Evolutionary conservation across 441 rosid genomes (phyloP).

Genomic region (Theobroma grandiflorum): DNA sequence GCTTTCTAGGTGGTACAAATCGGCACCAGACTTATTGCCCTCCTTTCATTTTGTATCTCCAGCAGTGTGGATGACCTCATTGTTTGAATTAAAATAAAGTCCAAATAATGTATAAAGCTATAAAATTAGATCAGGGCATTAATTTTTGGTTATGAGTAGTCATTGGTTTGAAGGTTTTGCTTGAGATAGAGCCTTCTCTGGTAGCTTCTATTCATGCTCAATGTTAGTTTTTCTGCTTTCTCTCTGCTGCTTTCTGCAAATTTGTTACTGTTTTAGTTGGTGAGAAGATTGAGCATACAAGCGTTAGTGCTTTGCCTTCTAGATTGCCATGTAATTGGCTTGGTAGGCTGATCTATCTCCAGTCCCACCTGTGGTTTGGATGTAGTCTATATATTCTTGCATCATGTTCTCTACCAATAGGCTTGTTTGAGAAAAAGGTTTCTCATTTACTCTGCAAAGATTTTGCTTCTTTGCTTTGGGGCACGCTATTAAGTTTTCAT

Average conservation of each 20-base stretch:
- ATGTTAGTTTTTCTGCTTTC: slow-evolving; percentile 1
- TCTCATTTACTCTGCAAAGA: background rate
- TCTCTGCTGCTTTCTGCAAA: background rate
- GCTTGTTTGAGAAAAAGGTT: background rate
- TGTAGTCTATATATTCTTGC: background rate
- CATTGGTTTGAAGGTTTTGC: background rate
- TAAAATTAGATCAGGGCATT: too few relatives aligned
- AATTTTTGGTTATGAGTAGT: background rate
- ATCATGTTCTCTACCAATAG: background rate
- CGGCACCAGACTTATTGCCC: too few relatives aligned
- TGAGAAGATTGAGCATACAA: background rate
- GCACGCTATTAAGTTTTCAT: background rate
- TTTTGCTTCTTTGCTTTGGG: slow-evolving; percentile 2
- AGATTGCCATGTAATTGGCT: background rate
- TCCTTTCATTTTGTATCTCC: too few relatives aligned
- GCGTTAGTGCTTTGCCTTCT: background rate
- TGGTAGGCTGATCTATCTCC: slow-evolving; percentile 3
- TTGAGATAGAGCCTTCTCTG: background rate
- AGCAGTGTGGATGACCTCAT: too few relatives aligned
- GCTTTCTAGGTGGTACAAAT: too few relatives aligned
- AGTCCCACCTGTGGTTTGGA: background rate
- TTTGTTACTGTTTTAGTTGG: background rate
- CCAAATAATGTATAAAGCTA: too few relatives aligned
- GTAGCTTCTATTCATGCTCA: background rate
- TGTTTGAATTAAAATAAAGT: too few relatives aligned